Evolutionary conservation across 352 stramenopile species (phyloP).

Genomic region (Salisapilia sapeloensis): DNA sequence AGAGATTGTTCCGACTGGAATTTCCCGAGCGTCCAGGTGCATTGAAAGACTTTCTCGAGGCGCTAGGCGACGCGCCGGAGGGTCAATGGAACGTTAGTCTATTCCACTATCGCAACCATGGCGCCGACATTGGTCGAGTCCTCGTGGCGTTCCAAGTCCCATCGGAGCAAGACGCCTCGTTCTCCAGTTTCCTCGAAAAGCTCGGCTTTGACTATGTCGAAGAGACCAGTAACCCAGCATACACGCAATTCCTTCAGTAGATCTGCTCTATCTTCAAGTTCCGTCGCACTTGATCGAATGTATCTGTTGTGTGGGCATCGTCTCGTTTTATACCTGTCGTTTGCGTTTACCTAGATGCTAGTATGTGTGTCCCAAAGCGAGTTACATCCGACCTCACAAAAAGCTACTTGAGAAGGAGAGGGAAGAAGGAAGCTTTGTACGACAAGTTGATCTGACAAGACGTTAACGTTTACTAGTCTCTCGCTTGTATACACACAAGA

Average conservation of each 20-base stretch:
- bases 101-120: slow-evolving; percentile 99
- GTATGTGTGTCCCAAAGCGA: no score
- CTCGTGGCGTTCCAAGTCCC: slow-evolving; percentile 93
- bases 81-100: slow-evolving; percentile 94
- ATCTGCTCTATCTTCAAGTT: no score
- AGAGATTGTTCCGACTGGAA: slow-evolving; percentile 93
- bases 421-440: no score
- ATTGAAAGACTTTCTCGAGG: slow-evolving; percentile 86
- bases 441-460: no score
- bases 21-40: slow-evolving; percentile 89
- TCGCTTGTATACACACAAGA: no score
- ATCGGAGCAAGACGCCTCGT: slow-evolving; percentile 23
- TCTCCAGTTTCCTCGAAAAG: slow-evolving; percentile 40
- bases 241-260: slow-evolving; percentile 67
- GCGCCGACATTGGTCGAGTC: slow-evolving; percentile 94
- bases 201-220: slow-evolving; percentile 69
- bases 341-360: no score
- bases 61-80: slow-evolving; percentile 37
- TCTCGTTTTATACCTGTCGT: no score
- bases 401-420: no score
- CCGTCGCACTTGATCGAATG: no score
- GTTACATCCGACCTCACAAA: no score
- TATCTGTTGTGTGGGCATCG: no score
- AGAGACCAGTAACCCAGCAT: slow-evolving; percentile 72
- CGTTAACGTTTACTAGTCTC: no score